A percentile compares a stretch with the other conserved stretches of the same genome.
These are phyloP conservation scores for Talaromyces sp. DNA, from an alignment of 2,329 filamentous ascomycete species.

Conservation along the genomic window DNA sequence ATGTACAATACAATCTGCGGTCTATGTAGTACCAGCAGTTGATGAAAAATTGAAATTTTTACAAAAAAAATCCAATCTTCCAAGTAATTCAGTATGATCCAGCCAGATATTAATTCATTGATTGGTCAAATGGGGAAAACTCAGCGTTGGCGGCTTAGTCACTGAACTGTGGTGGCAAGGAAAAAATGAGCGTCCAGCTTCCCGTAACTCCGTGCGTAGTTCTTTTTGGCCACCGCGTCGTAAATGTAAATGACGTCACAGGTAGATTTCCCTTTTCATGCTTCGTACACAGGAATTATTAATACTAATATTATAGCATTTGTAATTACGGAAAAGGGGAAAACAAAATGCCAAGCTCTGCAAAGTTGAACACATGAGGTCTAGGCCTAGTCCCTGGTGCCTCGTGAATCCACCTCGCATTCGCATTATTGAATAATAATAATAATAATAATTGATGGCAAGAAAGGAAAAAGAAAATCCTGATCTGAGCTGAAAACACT, in stretches of 20 bases:
- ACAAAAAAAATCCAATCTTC: not conserved
- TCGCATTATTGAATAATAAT: not conserved
- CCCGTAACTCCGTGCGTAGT: too few relatives aligned
- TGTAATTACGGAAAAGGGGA: not conserved
- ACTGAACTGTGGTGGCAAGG: not conserved
- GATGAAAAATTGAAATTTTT: not conserved
- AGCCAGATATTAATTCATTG: not conserved
- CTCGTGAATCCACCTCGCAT: not conserved
- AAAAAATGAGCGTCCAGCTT: not conserved
- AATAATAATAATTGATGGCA: too few relatives aligned
- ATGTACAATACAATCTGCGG: not conserved
- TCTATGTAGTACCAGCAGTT: not conserved
- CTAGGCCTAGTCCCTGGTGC: not conserved
- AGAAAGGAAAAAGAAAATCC: not conserved
- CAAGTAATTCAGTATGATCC: not conserved
- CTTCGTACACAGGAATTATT: too few relatives aligned
- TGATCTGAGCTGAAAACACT: not conserved
- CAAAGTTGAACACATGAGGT: not conserved
- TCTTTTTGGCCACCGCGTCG: not conserved
- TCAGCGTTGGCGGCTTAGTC: not conserved
- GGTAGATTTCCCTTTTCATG: not conserved
- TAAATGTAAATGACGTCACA: not conserved
- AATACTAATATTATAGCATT: too few relatives aligned
- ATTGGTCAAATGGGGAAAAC: too few relatives aligned
- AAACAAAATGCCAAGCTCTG: not conserved